Percentiles rank a stretch among this genome's conserved stretches.
Conservation (phyloP, 2,329 filamentous ascomycete species). For the Microsporum canis region DNA sequence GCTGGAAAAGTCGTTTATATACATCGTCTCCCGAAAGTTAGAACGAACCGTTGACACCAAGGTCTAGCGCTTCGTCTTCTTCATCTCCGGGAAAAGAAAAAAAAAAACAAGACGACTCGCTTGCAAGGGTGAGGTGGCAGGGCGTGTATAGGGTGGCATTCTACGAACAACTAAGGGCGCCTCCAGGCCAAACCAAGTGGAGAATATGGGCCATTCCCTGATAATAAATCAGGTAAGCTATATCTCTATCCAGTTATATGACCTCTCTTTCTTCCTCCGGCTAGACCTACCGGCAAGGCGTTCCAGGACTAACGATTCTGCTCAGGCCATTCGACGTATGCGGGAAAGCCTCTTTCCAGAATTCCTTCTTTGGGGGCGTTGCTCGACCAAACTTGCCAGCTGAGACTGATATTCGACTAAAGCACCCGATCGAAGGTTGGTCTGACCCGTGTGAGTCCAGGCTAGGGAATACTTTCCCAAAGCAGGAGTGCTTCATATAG, state of each 20-base stretch:
- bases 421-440: not conserved
- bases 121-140: not conserved
- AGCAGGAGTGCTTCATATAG: not conserved
- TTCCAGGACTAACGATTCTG: not conserved
- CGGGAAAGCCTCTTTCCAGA: not conserved
- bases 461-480: not conserved
- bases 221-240: not conserved
- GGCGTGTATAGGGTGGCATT: not conserved
- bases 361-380: not conserved
- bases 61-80: not conserved
- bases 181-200: not conserved
- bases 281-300: not conserved
- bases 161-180: not conserved
- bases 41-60: not conserved
- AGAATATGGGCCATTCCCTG: not conserved
- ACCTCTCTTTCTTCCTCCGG: not conserved
- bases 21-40: conserved; percentile 1
- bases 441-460: not conserved
- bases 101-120: too few species aligned
- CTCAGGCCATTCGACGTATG: not conserved
- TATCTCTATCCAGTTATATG: not conserved
- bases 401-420: not conserved
- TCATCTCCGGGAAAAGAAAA: not conserved
- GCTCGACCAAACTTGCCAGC: not conserved
- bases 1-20: not conserved